Conservation (phyloP, 2,329 filamentous ascomycete genomes). For the Seiridium cupressi region DNA sequence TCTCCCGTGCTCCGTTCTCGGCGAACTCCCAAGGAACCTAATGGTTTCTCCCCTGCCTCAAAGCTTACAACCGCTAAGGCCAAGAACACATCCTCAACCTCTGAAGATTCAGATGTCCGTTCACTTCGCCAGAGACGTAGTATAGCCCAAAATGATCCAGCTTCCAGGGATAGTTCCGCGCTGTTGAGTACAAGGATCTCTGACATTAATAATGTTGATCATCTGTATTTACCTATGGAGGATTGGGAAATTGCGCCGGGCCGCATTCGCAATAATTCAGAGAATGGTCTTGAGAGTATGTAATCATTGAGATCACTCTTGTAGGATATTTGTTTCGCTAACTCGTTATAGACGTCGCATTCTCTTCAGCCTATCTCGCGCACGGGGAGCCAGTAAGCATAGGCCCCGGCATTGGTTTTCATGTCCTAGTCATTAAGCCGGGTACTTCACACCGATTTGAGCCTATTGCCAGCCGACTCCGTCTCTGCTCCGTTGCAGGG, state of each 20-base stretch:
- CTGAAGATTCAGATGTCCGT: too few relatives aligned
- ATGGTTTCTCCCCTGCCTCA: not conserved
- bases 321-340: not conserved
- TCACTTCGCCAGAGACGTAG: too few relatives aligned
- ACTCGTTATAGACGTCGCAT: conserved; percentile 35
- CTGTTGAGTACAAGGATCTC: not conserved
- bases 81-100: too few relatives aligned
- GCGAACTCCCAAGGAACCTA: not conserved
- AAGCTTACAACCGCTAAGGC: not conserved
- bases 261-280: conserved; percentile 27
- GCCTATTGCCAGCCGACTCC: conserved; percentile 26
- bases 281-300: conserved; percentile 32
- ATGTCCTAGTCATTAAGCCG: conserved; percentile 38
- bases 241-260: conserved; percentile 46
- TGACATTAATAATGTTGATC: not conserved
- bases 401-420: conserved; percentile 35
- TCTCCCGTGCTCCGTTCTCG: not conserved
- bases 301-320: not conserved
- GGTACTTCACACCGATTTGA: conserved; percentile 32
- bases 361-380: conserved; percentile 40
- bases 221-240: conserved; percentile 29
- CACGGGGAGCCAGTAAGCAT: conserved; percentile 33
- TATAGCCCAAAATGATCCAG: not conserved
- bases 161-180: not conserved
- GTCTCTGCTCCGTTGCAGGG: conserved; percentile 36